Conservation (phyloP, 805 yeast genomes). For the Torulaspora microellipsoides region DNA sequence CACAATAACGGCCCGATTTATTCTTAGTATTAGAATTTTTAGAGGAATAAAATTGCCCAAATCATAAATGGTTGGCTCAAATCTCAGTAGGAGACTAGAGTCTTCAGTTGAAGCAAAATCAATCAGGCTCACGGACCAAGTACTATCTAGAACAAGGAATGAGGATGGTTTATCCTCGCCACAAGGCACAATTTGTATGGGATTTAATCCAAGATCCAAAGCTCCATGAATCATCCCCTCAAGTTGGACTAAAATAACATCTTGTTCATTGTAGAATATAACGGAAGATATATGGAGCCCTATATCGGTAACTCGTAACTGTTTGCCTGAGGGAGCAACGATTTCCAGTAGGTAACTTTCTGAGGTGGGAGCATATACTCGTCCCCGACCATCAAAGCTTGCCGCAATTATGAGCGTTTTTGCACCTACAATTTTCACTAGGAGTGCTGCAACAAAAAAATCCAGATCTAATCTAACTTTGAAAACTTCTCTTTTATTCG, state of each 20-base stretch:
- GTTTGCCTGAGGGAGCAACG: neutral
- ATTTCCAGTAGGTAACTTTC: conserved; percentile 5
- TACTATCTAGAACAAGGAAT: too few relatives aligned
- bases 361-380: neutral
- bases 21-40: neutral
- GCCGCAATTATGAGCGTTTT: conserved; percentile 1
- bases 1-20: neutral
- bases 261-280: conserved; percentile 7
- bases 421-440: neutral
- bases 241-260: conserved; percentile 2
- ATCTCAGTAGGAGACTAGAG: neutral
- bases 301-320: conserved; percentile 2
- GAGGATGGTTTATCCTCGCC: too few relatives aligned
- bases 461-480: neutral
- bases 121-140: too few relatives aligned
- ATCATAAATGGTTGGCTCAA: neutral
- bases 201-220: conserved; percentile 3
- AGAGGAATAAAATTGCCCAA: conserved; percentile 6
- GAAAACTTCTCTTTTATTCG: neutral
- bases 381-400: conserved; percentile 8
- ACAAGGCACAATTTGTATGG: neutral
- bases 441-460: conserved; percentile 5
- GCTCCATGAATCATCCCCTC: conserved; percentile 1
- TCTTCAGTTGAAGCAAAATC: too few relatives aligned
- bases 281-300: neutral